Conservation (phyloP, 202 grass and related monocot genomes). For the Elaeis oleifera region DNA sequence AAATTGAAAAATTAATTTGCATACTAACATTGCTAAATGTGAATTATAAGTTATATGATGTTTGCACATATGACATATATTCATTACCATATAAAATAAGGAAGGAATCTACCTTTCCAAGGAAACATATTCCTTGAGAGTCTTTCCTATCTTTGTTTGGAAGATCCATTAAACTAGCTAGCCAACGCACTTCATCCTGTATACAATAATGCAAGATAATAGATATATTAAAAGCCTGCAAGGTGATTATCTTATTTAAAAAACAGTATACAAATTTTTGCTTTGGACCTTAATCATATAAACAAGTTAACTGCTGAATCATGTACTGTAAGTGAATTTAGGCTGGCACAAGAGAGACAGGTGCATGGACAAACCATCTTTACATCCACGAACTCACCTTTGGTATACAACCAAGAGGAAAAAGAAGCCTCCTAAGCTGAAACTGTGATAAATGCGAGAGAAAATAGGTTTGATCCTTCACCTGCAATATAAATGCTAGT, state of each 20-base stretch:
- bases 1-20: too few relatives aligned
- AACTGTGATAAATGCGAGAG: constrained; percentile 77
- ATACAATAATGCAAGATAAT: constrained; percentile 20
- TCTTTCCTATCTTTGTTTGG: constrained; percentile 88
- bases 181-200: constrained; percentile 68
- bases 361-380: too few relatives aligned
- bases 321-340: too few relatives aligned
- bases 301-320: too few relatives aligned
- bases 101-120: constrained; percentile 59
- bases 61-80: neutral
- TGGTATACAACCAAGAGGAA: constrained; percentile 56
- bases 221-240: neutral
- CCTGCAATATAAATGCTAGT: constrained; percentile 34
- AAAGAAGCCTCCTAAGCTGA: constrained; percentile 82
- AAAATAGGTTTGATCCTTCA: constrained; percentile 98
- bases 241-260: neutral
- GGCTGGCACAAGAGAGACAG: too few relatives aligned
- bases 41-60: too few relatives aligned
- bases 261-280: too few relatives aligned
- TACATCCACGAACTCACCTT: constrained; percentile 37
- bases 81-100: neutral
- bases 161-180: constrained; percentile 62
- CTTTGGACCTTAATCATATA: too few relatives aligned
- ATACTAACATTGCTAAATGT: too few relatives aligned
- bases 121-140: constrained; percentile 94